Base-by-base conservation (phyloP, 2,329 filamentous ascomycete species). In the Colletotrichum orchidophilum region DNA sequence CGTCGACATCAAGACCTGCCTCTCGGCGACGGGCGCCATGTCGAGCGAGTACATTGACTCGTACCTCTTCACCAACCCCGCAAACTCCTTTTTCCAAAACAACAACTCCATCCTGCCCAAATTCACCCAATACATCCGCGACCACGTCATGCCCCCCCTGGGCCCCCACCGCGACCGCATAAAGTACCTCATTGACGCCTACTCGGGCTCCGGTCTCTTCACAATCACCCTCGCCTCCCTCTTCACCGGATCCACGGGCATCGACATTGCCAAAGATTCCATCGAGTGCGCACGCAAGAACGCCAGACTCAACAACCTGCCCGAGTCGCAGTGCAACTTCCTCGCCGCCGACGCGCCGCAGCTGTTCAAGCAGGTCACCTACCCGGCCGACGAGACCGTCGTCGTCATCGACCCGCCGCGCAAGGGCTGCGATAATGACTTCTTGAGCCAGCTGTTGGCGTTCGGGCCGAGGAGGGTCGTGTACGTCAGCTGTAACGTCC, bases 31-130 rank as follows among this genome's bases (percentile, higher is more conserved):
- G 80, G 97, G 96, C 75, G 92, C 89, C 74, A 93, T 88, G 61
- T 92, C 93, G 3, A 95, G 93, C 33, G 96, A 99, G 81, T 98
- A 97, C 82, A 89, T 99, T 73, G 94, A 92, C 78, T 84, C 91
- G 80, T 96, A 93, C 84, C 86, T 91, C 78, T 97, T 99, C 84
- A 92, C 92, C 80, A 98, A 97, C 84, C 94, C 93, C 3, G 96
- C 96, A 12, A 95, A 95, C 71, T 91, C 94, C 63, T 99, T 99
- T 85, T 99, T 99, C 89, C 96, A 99, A 80, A 99, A 99, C 87
- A 99, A 99, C 88, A 98, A 98, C 86, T 97, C 95, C 66, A 98
- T 99, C 82, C 91, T 99, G 27, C 91, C 94, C 33, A 83, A 86
- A 18, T 97, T 98, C 82, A 97, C 95, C 15, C 87, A 90, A 75